Base-by-base conservation (phyloP, 2,329 filamentous ascomycete species). In the Akanthomyces dipterigenus region DNA sequence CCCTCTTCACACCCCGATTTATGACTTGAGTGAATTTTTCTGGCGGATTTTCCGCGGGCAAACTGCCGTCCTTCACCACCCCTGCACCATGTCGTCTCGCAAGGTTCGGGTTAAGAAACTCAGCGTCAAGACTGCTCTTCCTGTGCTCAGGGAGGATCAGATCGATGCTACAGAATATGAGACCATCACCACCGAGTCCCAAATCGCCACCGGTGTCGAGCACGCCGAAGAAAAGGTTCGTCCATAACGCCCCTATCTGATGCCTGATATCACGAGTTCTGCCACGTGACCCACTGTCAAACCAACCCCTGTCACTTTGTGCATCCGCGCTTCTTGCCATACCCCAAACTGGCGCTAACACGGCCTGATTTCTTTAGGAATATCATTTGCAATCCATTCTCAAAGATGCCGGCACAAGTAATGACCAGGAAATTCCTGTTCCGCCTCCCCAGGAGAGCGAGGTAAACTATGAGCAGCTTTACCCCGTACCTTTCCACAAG, bases 141-240 rank as follows among this genome's bases (percentile, higher is more conserved):
- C 88, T 63, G 88, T 99, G 70, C 84, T 97, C 71, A 86, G 89
- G 75, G 93, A 98, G 78, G 84, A 91, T 76, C 90, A 98, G 73
- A 89, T 98, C 77, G 92, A 97, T 73, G 82, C 88, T 72, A 84
- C 82, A 71, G 86, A 92, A 76, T 96, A 97, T 76, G 91, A 96
- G 77, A 85, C 90, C 70, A 87, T 93, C 73, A 89, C 89, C 68
- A 88, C 89, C 73, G 83, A 90, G 85, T 80, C 86, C 82, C 78
- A 91, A 88, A 91, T 97, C 73, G 92, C 95, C 73, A 97, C 93
- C 67, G 95, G 95, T 77, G 95, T 99, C 70, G 95, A 99, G 77
- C 93, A 96, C 74, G 90, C 88, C 66, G 95, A 99, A 78, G 93
- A 98, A 85, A 93, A 93, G 80, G 95, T 97, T 78, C 86, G 92